Conservation (phyloP, 2,329 filamentous ascomycete species). For the Fusarium virguliforme region DNA sequence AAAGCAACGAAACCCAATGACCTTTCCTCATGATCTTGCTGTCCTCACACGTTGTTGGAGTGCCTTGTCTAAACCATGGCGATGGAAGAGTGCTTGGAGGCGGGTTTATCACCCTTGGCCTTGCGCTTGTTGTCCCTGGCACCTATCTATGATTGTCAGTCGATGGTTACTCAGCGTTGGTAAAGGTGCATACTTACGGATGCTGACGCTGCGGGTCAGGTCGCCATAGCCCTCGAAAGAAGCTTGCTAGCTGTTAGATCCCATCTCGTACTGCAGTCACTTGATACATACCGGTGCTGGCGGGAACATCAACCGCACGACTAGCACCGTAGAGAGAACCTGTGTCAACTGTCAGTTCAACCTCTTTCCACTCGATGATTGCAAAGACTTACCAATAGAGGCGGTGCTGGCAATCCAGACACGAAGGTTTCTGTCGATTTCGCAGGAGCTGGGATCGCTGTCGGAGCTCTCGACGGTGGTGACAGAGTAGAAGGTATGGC, state of each 20-base stretch:
- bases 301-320: no score
- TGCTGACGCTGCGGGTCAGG: neutral
- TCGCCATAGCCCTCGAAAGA: neutral
- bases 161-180: neutral
- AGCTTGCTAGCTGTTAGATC: neutral
- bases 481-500: neutral
- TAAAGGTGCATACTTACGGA: neutral
- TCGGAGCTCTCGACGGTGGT: neutral
- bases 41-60: neutral
- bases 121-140: neutral
- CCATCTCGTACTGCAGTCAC: neutral
- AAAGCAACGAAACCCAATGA: slow-evolving; percentile 11
- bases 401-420: neutral
- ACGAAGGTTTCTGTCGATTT: neutral
- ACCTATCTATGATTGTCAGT: neutral
- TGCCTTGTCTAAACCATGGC: neutral
- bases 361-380: neutral
- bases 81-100: neutral
- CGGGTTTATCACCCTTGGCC: neutral
- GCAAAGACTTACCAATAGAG: neutral
- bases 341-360: neutral
- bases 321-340: neutral
- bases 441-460: neutral
- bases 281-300: neutral
- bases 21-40: neutral